Base-by-base conservation (phyloP, 2,329 filamentous ascomycete species). In the Dothideomycetes sp. region DNA sequence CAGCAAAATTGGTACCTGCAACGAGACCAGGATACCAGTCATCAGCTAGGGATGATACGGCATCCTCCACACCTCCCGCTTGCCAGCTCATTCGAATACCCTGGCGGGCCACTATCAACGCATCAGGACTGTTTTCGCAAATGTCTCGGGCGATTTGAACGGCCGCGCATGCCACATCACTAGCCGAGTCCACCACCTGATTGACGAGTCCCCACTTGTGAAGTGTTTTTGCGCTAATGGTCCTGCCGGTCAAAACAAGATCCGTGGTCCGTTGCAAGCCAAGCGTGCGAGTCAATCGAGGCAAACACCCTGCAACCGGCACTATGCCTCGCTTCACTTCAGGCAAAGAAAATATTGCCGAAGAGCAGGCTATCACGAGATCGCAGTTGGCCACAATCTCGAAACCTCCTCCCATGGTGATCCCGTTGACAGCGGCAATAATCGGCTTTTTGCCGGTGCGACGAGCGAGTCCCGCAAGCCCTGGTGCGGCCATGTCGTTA, bases 391-490 rank as follows among this genome's bases (percentile, higher is more conserved):
- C 54, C 7, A 66, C 64, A 47, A 73, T 70, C 55, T 77, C 73
- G 46, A 74, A 75, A 0, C 73, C 73, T 4, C 73, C 73, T 0
- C 73, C 73, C 34, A 74, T 58, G 1, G 71, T 70, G 44, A 69
- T 65, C 0, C 73, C 73, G 54, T 77, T 77, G 3, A 76, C 70
- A 2, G 73, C 73, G 7, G 71, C 72, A 51, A 77, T 72, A 34
- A 77, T 63, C 1, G 73, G 73, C 55, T 77, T 77, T 60, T 74
- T 77, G 1, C 77, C 76, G 10, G 56, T 56, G 10, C 77, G 62
- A 31, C 70, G 61, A 31, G 69, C 73, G 11, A 81, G 52, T 0
- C 73, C 76, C 29, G 62, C 68, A 50, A 77, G 75, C 0, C 75
- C 75, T 1, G 58, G 58, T 17, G 48, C 42, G 9, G 46, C 36